Base-by-base conservation (phyloP, 495 filamentous ascomycete species). In the Chaetomium cochliodes region DNA sequence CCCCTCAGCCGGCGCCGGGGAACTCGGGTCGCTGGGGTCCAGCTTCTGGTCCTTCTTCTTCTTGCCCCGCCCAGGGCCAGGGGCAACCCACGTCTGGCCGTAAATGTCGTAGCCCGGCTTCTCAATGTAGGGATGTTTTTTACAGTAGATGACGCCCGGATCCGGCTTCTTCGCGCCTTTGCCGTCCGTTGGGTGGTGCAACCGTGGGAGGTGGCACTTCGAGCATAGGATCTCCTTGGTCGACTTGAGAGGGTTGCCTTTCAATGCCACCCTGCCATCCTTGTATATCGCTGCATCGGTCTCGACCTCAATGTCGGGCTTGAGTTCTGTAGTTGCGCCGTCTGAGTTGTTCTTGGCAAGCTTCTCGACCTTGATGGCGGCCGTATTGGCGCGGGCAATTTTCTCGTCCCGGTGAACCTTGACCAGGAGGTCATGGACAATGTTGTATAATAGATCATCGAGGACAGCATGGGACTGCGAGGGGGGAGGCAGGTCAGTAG, bases 21-120 rank as follows among this genome's bases (percentile, higher is more conserved):
- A 76, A 49, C 64, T 72, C 23, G 69, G 64, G 47, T 69, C 72
- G 64, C 77, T 78, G 68, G 72, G 74, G 62, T 81, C 80, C 37
- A 76, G 68, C 78, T 87, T 77, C 83, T 89, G 78, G 42, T 85
- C 82, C 73, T 84, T 85, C 76, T 86, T 85, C 73, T 86, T 86
- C 76, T 86, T 84, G 60, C 82, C 82, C 52, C 81, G 73, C 3
- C 82, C 82, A 1, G 82, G 82, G 2, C 82, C 82, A 9, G 78
- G 78, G 37, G 74, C 74, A 28, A 83, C 77, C 77, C 79, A 94
- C 12, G 87, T 87, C 70, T 92, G 92, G 57, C 90, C 91, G 72
- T 94, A 91, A 49, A 93, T 89, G 71, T 96, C 91, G 76, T 87
- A 87, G 58, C 89, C 89, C 2, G 87, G 85, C 70, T 87, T 84